phyloP scores from a whole-genome alignment of 805 yeast species.

The Lipomyces chichibuensis region DNA sequence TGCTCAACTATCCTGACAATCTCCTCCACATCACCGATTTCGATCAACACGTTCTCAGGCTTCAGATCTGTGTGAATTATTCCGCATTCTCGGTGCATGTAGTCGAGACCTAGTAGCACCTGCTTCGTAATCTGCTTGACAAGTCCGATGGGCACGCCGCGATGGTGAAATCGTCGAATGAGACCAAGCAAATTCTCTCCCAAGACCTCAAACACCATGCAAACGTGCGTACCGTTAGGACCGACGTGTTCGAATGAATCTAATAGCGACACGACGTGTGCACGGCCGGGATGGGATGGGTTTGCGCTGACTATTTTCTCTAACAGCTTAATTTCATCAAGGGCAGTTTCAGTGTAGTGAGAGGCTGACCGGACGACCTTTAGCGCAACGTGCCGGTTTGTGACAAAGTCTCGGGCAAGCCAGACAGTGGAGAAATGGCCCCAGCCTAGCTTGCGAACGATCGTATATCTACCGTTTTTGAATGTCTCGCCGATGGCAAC shows the following conservation, averaged over 20 bases:
- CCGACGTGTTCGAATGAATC: constrained; percentile 88
- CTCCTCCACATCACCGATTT: constrained; percentile 80
- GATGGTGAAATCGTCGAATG: constrained; percentile 73
- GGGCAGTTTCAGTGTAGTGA: constrained; percentile 90
- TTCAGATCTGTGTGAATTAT: constrained; percentile 74
- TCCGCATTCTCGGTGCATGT: constrained; percentile 71
- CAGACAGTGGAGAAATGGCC: constrained; percentile 97
- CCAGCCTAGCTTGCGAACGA: constrained; percentile 95
- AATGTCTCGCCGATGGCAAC: constrained; percentile 84
- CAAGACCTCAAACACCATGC: constrained; percentile 96
- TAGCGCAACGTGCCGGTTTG: constrained; percentile 79
- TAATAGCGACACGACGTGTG: constrained; percentile 73
- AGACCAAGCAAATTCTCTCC: constrained; percentile 91
- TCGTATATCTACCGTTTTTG: constrained; percentile 71
- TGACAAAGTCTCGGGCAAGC: constrained; percentile 67
- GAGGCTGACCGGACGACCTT: constrained; percentile 90
- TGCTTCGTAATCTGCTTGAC: constrained; percentile 85
- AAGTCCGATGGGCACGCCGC: constrained; percentile 74
- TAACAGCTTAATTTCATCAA: constrained; percentile 85
- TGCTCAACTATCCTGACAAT: constrained; percentile 73
- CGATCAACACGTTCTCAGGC: constrained; percentile 76
- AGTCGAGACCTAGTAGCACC: constrained; percentile 70
- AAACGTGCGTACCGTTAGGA: constrained; percentile 88
- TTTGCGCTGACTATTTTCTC: constrained; percentile 64
- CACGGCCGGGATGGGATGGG: constrained; percentile 75